Conservation (phyloP, 176 grass and related monocot genomes). For the Musa troglodytarum region DNA sequence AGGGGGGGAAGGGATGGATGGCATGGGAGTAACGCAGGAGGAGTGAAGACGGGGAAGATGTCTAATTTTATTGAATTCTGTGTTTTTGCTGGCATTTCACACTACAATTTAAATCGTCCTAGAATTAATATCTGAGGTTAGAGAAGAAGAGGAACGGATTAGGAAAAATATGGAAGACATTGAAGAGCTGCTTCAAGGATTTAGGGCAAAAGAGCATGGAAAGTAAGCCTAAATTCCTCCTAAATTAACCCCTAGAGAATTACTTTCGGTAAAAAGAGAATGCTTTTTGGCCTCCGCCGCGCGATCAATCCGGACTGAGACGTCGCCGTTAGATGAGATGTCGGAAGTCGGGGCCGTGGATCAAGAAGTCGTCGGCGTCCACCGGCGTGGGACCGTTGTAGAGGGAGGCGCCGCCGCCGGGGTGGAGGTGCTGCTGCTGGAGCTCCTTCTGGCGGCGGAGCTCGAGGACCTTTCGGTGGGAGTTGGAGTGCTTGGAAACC, state of each 20-base stretch:
- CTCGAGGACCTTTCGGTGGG: constrained; percentile 91
- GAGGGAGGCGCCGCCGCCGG: constrained; percentile 8
- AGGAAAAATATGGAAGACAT: too few relatives aligned
- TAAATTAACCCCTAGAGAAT: background rate
- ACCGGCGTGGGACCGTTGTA: constrained; percentile 22
- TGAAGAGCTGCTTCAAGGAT: background rate
- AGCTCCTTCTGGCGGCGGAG: constrained; percentile 72
- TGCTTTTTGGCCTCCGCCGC: background rate
- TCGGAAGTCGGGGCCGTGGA: constrained; percentile 45
- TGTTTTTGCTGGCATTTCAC: background rate
- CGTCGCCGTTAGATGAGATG: constrained; percentile 36
- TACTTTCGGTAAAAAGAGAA: background rate
- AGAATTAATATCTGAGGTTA: background rate
- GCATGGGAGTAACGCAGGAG: too few relatives aligned
- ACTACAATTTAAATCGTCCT: background rate
- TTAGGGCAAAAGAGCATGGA: background rate
- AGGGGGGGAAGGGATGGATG: too few relatives aligned
- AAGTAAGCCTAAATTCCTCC: background rate
- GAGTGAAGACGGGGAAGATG: too few relatives aligned
- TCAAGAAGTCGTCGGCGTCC: constrained; percentile 44
- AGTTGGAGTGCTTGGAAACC: constrained; percentile 78
- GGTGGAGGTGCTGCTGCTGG: background rate
- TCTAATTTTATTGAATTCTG: too few relatives aligned
- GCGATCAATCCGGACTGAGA: background rate
- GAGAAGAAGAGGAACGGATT: background rate